Conservation (phyloP, 2,329 filamentous ascomycete genomes). For the Ploettnerulaceae sp. region DNA sequence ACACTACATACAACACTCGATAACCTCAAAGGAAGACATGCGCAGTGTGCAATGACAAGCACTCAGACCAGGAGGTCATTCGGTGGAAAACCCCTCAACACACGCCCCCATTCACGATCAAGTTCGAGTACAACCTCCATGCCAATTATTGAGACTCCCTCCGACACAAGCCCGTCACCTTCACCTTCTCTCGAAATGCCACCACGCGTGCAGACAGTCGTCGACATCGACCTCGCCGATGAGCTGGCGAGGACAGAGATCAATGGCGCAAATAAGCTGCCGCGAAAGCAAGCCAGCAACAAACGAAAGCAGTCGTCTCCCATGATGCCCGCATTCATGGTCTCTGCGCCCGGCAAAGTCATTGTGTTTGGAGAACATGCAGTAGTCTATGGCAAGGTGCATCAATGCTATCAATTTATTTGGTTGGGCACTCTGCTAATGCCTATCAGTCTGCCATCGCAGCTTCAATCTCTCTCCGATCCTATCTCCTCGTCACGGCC, state of each 20-base stretch:
- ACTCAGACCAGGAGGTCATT: constrained; percentile 14
- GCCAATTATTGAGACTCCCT: constrained; percentile 24
- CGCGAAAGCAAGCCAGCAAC: constrained; percentile 39
- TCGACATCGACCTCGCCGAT: constrained; percentile 14
- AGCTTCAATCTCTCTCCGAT: constrained; percentile 88
- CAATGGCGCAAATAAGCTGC: background rate
- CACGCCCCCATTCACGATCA: constrained; percentile 21
- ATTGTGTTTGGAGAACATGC: constrained; percentile 98
- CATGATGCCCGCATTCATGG: constrained; percentile 89
- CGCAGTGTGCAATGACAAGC: constrained; percentile 22
- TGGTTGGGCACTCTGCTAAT: constrained; percentile 7
- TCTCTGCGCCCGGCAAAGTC: constrained; percentile 95
- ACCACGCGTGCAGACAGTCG: constrained; percentile 15
- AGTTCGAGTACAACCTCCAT: constrained; percentile 23
- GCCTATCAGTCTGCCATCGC: constrained; percentile 73
- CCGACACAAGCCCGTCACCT: constrained; percentile 20
- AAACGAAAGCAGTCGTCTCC: constrained; percentile 56
- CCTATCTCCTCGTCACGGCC: constrained; percentile 92
- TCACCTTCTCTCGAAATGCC: constrained; percentile 22
- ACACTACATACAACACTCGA: too few relatives aligned
- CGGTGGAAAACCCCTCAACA: constrained; percentile 18
- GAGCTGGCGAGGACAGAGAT: constrained; percentile 18
- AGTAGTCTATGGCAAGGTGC: constrained; percentile 92
- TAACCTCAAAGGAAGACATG: background rate
- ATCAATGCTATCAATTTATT: constrained; percentile 17